These are phyloP conservation scores for Scopulariopsis brevicaulis DNA, from an alignment of 2,329 filamentous ascomycete genomes.

Conservation along the genomic window DNA sequence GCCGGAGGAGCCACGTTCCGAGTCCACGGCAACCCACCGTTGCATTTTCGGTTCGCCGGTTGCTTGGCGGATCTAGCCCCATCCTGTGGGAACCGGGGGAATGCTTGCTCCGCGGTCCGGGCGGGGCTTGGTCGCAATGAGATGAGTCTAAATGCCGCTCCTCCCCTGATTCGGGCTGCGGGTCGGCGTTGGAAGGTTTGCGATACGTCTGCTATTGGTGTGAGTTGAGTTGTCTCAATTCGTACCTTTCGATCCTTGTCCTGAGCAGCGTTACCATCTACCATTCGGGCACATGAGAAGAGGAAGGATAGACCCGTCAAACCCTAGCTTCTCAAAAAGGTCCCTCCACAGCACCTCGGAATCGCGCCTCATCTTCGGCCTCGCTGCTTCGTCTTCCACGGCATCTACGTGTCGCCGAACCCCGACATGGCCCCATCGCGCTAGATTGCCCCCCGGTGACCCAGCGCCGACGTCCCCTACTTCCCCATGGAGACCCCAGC, in stretches of 20 bases:
- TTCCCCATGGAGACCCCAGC: background rate
- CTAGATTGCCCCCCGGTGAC: background rate
- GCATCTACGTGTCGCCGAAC: background rate
- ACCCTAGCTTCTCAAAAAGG: background rate
- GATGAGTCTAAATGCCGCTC: background rate
- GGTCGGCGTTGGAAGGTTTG: background rate
- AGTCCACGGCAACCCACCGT: background rate
- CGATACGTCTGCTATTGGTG: background rate
- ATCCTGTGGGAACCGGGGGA: background rate
- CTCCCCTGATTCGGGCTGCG: background rate
- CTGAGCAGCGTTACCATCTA: background rate
- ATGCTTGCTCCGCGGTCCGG: background rate
- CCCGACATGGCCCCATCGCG: background rate
- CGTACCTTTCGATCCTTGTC: background rate
- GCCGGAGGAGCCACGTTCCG: background rate
- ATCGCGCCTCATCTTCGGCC: background rate
- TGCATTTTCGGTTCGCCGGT: background rate
- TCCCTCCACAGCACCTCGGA: background rate
- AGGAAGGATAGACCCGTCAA: background rate
- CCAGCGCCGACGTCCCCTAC: background rate
- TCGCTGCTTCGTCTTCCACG: background rate
- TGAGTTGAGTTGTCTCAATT: background rate
- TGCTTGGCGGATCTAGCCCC: background rate
- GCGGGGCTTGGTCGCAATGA: background rate
- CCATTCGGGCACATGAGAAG: background rate